Base-by-base conservation (phyloP, 2,329 filamentous ascomycete genomes). In the Fusarium avenaceum region DNA sequence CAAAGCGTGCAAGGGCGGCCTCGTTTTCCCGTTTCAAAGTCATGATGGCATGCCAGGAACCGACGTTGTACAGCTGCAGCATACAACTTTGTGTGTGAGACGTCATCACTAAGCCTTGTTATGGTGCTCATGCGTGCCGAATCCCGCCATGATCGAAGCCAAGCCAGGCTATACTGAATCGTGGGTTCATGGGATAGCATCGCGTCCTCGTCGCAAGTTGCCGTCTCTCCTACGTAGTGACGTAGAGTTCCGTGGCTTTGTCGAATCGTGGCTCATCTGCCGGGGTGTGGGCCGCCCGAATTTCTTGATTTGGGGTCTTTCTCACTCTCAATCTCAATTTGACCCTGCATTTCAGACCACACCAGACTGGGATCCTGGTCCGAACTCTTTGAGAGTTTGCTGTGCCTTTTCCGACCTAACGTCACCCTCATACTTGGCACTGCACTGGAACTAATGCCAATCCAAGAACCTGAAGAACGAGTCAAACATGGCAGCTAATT, bases 231-330 rank as follows among this genome's bases (percentile, higher is more conserved):
- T 52, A 57, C 64, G 50, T 55, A 51, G 70, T 72, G 70, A 72
- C 70, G 70, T 73, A 72, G 57, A 56, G 56, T 55, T 46, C 33
- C 63, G 58, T 72, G 70, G 68, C 71, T 72, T 71, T 67, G 70
- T 69, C 67, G 57, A 69, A 69, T 70, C 51, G 70, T 65, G 64
- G 62, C 62, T 71, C 57, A 63, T 56, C 42, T 54, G 42, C 66
- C 39, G 30, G 65, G 60, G 48, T 58, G 64, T 71, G 59, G 59
- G 58, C 30, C 56, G 65, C 56, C 57, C 45, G 43, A 57, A 56
- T 63, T 71, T 63, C 70, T 63, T 72, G 70, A 64, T 73, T 72
- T 58, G 57, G 43, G 32, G 54, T 28, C 45, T 64, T 38, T 48
- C 19, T 58, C 38, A 26, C 19, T 62, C 42, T 62, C 17, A 40